These are phyloP conservation scores for Colletotrichum higginsianum DNA, from an alignment of 2,329 filamentous ascomycete genomes.

Conservation along the genomic window DNA sequence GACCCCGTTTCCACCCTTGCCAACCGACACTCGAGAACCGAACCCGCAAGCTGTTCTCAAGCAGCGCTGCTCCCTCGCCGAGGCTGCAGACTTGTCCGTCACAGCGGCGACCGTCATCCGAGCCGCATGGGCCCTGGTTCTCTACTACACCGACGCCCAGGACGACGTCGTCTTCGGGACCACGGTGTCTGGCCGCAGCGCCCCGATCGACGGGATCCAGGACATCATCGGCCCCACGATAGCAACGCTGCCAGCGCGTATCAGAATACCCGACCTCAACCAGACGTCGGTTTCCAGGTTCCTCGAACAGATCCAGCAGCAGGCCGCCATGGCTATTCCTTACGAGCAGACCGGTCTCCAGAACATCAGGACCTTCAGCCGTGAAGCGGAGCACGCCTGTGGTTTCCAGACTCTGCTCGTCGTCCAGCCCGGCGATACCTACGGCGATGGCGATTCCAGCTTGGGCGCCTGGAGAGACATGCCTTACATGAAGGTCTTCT, in stretches of 20 bases:
- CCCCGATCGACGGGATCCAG: slow-evolving; percentile 44
- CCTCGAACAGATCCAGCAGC: slow-evolving; percentile 36
- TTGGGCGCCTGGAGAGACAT: not conserved
- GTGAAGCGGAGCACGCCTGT: slow-evolving; percentile 40
- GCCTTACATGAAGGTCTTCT: not conserved
- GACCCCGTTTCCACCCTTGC: too few species aligned
- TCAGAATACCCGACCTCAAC: slow-evolving; percentile 51
- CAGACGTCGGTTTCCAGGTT: slow-evolving; percentile 3
- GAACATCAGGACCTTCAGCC: slow-evolving; percentile 43
- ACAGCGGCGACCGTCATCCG: slow-evolving; percentile 41
- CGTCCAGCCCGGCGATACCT: slow-evolving; percentile 1
- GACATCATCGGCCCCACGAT: slow-evolving; percentile 51
- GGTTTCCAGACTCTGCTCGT: slow-evolving; percentile 45
- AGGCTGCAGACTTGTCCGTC: slow-evolving; percentile 9
- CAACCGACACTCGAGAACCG: not conserved
- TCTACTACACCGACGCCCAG: slow-evolving; percentile 61
- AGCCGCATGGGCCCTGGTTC: slow-evolving; percentile 65
- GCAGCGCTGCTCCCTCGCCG: not conserved
- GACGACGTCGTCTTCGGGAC: slow-evolving; percentile 52
- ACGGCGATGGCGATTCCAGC: not conserved
- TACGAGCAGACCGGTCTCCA: slow-evolving; percentile 47
- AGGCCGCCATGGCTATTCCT: slow-evolving; percentile 43
- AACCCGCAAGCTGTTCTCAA: not conserved
- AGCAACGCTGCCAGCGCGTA: slow-evolving; percentile 58
- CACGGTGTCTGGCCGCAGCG: slow-evolving; percentile 57